A percentile compares a stretch with the other conserved stretches of the same genome.
phyloP scores from a whole-genome alignment of 2,329 filamentous ascomycete genomes.

The Sarocladium kiliense region DNA sequence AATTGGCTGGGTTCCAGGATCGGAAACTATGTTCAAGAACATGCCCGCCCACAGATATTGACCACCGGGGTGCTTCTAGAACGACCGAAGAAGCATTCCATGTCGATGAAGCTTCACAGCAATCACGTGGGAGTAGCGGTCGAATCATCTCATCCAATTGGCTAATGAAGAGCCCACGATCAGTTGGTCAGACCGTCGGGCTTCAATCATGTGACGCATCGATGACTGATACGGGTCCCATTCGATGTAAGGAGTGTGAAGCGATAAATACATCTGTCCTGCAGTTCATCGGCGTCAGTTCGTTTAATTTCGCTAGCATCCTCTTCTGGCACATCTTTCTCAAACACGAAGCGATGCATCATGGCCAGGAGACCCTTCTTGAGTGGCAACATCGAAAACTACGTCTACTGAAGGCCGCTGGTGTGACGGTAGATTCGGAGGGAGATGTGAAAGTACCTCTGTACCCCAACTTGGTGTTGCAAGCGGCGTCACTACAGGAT shows the following conservation, averaged over 20 bases:
- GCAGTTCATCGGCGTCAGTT: not conserved
- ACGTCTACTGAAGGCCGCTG: not conserved
- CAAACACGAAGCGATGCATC: not conserved
- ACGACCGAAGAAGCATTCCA: too few species aligned
- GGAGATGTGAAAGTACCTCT: not conserved
- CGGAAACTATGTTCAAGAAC: not conserved
- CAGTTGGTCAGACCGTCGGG: not conserved
- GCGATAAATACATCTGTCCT: not conserved
- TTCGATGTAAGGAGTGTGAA: not conserved
- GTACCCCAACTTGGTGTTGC: not conserved
- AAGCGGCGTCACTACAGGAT: not conserved
- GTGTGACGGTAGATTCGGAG: not conserved
- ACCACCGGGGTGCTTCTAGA: not conserved
- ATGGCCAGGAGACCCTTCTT: not conserved
- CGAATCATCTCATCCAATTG: not conserved
- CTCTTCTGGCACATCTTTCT: slow-evolving; percentile 4
- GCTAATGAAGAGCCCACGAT: not conserved
- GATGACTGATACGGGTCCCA: not conserved
- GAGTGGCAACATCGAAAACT: not conserved
- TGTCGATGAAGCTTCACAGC: not conserved
- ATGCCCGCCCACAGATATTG: not conserved
- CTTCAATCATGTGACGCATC: not conserved
- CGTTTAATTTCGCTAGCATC: not conserved
- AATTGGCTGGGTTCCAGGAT: not conserved
- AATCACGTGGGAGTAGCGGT: not conserved